Base-by-base conservation (phyloP, 140 eudicot species). In the Oenanthe javanica region DNA sequence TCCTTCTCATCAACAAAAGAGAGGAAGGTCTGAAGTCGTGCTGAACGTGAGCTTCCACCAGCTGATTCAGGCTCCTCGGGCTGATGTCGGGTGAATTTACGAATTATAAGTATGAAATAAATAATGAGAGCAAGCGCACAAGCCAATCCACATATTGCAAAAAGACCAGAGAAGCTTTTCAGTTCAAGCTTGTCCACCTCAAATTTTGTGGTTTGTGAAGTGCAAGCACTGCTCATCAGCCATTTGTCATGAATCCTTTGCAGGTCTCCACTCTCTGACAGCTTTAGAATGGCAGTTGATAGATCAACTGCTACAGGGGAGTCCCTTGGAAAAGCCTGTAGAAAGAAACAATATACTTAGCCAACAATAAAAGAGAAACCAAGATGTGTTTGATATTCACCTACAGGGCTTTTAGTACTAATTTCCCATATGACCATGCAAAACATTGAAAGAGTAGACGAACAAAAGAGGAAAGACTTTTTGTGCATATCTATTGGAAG, bases 191-290 rank as follows among this genome's bases (percentile, higher is more conserved):
- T 80, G 82, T 93, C 97, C 15, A 86, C 93, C 79, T 81, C 89
- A 49, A 85, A 85, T 82, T 82, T 75, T 21, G 95, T 76, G 25
- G 80, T 86, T 43, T 89, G 93, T 8, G 91, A 93, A 61, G 87
- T 87, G 84, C 98, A 93, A 18, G 97, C 89, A 27, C 94, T 89
- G 81, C 89, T 86, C 83, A 76, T 52, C 19, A 93, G 82, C 98
- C 98, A 93, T 77, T 93, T 91, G 84, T 93, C 97, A 38, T 91
- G 98, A 45, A 93, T 91, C 79, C 97, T 73, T 82, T 93, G 98
- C 43, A 93, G 90, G 18, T 93, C 98, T 3, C 98, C 97, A 50
- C 59, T 91, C 81, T 91, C 98, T 4, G 97, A 89, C 9, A 93
- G 90, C 52, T 84, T 86, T 15, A 93, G 84, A 42, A 93, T 87